Base-by-base conservation (phyloP, 2,329 filamentous ascomycete species). In the Myrmaecium sp. region DNA sequence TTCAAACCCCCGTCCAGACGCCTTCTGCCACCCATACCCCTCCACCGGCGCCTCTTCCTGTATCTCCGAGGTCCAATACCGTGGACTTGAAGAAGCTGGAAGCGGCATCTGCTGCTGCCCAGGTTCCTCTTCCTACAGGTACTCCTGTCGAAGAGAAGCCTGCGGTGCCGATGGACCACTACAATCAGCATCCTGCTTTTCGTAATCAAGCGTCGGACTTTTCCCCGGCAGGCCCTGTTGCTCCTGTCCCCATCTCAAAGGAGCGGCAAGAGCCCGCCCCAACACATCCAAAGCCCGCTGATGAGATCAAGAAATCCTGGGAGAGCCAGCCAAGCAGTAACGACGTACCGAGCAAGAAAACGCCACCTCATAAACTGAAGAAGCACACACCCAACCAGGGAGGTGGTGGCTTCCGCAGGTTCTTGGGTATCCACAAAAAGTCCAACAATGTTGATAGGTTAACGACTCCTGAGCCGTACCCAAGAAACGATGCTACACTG, bases 101-200 rank as follows among this genome's bases (percentile, higher is more conserved):
- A 26, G 34, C 26, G 16, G 14, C 27, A 8, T 29, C 36, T 13
- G 27, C 29, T 4, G 48, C 46, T n/a, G 46, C 45, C 14, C 38
- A 43, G 28, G 38, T 52, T 18, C 46, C 53, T 19, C 33, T 48
- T 18, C 44, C 42, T 9, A 37, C 36, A 8, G 18, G 22, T 4
- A 35, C 35, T 18, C 35, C 35, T 10, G 34, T 31, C 4, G 42
- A 47, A 21, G 42, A 46, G 7, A 51, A 50, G 32, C 29, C 43
- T 6, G 33, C 13, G 6, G 10, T 34, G 22, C 35, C 33, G 18
- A n/a, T 20, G 7, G n/a, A 20, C 11, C 27, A 40, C 12, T 33
- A 44, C 4, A 44, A 51, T 19, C 43, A 54, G 17, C 58, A 60
- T 37, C 57, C 57, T 25, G 57, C 55, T 5, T 36, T 55, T 31